Evolutionary conservation across 768 basidiomycete genomes (phyloP).

Genomic region (Boletus fagicola): DNA sequence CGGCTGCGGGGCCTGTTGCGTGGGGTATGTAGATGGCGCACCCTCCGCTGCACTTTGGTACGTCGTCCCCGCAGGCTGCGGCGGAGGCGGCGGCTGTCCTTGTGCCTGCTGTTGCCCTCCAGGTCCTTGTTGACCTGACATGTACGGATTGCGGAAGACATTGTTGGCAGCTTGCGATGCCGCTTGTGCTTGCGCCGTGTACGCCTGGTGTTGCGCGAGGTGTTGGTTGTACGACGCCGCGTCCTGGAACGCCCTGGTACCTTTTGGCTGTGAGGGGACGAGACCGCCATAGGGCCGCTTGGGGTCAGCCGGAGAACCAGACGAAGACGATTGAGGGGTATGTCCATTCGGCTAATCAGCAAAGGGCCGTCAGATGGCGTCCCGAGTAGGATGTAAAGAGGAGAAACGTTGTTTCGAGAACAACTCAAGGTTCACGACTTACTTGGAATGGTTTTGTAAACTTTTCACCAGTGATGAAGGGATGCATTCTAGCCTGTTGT

Average conservation of each 20-base stretch:
- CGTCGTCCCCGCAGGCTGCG: slow-evolving; percentile 12
- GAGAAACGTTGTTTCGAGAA: background rate
- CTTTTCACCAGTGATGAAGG: slow-evolving; percentile 98
- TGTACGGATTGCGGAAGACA: slow-evolving; percentile 78
- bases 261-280: slow-evolving; percentile 84
- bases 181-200: slow-evolving; percentile 81
- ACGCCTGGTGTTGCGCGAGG: slow-evolving; percentile 89
- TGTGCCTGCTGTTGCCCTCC: slow-evolving; percentile 33
- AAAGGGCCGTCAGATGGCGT: slow-evolving; percentile 7
- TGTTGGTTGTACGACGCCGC: slow-evolving; percentile 95
- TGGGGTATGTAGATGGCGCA: slow-evolving; percentile 19
- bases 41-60: slow-evolving; percentile 24
- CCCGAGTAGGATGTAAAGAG: background rate
- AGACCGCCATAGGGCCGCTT: slow-evolving; percentile 93
- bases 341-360: slow-evolving; percentile 51
- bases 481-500: slow-evolving; percentile 92
- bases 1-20: slow-evolving; percentile 28
- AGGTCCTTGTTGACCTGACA: slow-evolving; percentile 47
- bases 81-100: slow-evolving; percentile 9
- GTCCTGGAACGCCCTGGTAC: slow-evolving; percentile 83
- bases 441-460: slow-evolving; percentile 85
- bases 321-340: slow-evolving; percentile 28
- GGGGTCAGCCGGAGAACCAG: slow-evolving; percentile 50
- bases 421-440: slow-evolving; percentile 28
- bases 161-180: slow-evolving; percentile 69